Percentiles rank a stretch among this genome's conserved stretches.
These are phyloP conservation scores for Coemansia furcata DNA, from an alignment of 192 early-diverging fungal species.

Conservation along the genomic window DNA sequence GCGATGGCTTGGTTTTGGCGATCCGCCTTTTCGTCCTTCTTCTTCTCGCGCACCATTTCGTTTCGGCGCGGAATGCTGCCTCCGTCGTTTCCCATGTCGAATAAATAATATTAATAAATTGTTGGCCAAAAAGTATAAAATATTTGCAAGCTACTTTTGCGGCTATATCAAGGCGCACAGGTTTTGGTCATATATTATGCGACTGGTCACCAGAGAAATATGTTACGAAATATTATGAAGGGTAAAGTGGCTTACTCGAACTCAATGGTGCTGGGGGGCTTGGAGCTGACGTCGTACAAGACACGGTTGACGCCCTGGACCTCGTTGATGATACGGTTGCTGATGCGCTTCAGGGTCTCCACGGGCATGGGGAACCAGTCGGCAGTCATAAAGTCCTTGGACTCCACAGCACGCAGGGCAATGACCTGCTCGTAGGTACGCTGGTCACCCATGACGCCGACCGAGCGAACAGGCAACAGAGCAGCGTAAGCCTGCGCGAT, in stretches of 20 bases:
- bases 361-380: slow-evolving; percentile 92
- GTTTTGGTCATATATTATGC: not conserved
- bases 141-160: not conserved
- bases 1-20: slow-evolving; percentile 25
- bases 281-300: slow-evolving; percentile 94
- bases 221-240: not conserved
- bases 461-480: slow-evolving; percentile 89
- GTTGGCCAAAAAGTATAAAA: not conserved
- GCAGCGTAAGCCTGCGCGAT: slow-evolving; percentile 99
- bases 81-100: slow-evolving; percentile 53
- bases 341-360: slow-evolving; percentile 87
- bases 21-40: slow-evolving; percentile 36
- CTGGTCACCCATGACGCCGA: slow-evolving; percentile 99
- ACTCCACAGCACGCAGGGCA: slow-evolving; percentile 93
- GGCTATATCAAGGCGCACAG: not conserved
- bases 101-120: not conserved
- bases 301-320: slow-evolving; percentile 97
- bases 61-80: slow-evolving; percentile 53
- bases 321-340: slow-evolving; percentile 97
- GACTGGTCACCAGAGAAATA: not conserved
- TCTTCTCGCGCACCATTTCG: slow-evolving; percentile 52
- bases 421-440: slow-evolving; percentile 99
- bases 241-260: slow-evolving; percentile 66
- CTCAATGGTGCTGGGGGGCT: slow-evolving; percentile 99
- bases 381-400: slow-evolving; percentile 98